Conservation (phyloP, 2,329 filamentous ascomycete species). For the Plectosphaerella sp. region DNA sequence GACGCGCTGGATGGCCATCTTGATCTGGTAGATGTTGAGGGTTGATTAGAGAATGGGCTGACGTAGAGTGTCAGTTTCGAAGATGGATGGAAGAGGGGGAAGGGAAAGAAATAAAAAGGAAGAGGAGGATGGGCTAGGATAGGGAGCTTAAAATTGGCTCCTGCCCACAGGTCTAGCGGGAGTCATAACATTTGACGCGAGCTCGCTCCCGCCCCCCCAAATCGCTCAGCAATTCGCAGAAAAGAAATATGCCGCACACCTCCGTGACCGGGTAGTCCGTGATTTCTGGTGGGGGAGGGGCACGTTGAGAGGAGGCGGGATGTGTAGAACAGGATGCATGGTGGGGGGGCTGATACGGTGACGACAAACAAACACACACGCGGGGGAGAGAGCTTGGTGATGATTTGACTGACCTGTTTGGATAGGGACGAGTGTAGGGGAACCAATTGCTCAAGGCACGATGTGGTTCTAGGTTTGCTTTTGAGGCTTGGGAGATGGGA, state of each 20-base stretch:
- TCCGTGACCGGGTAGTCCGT: not conserved
- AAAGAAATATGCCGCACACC: not conserved
- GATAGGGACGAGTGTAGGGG: not conserved
- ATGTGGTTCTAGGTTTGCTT: not conserved
- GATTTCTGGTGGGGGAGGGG: not conserved
- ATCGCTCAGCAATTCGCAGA: not conserved
- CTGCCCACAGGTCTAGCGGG: not conserved
- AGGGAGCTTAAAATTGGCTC: not conserved
- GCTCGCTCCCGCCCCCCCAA: not conserved
- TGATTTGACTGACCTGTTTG: too few relatives aligned
- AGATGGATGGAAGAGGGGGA: not conserved
- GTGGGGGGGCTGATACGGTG: not conserved
- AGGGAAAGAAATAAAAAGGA: not conserved
- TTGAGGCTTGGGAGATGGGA: not conserved
- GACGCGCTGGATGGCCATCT: slow-evolving; percentile 87
- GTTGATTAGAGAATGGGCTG: not conserved
- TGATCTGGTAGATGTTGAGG: slow-evolving; percentile 23
- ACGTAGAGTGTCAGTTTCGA: not conserved
- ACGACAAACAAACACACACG: not conserved
- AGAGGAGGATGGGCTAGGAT: not conserved
- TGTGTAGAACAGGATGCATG: not conserved
- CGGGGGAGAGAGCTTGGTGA: too few relatives aligned
- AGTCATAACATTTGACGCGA: not conserved
- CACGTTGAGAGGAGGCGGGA: not conserved
- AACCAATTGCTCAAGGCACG: not conserved